Evolutionary conservation across 2,329 filamentous ascomycete genomes (phyloP).

Genomic region (Sporothrix mexicana): DNA sequence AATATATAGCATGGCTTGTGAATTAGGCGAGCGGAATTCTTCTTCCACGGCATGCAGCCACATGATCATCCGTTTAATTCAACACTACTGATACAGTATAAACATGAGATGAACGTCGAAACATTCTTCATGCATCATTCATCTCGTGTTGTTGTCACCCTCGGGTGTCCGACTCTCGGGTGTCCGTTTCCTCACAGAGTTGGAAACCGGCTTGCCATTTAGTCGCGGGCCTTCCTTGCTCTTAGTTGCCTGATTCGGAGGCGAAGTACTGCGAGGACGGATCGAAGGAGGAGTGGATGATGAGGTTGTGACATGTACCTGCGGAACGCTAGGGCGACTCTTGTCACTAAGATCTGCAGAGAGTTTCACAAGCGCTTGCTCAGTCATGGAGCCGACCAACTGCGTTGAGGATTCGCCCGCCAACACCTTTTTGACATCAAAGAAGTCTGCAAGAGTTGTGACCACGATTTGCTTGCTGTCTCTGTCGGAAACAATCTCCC

Average conservation of each 20-base stretch:
- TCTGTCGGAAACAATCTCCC: conserved; percentile 47
- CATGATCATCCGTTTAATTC: background rate
- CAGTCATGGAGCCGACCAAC: conserved; percentile 47
- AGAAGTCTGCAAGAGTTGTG: conserved; percentile 50
- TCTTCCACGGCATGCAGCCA: conserved; percentile 2
- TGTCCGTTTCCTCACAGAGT: conserved; percentile 9
- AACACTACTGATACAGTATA: background rate
- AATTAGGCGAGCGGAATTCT: background rate
- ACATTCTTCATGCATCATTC: conserved; percentile 3
- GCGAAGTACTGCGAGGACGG: background rate
- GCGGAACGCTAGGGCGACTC: background rate
- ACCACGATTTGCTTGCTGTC: conserved; percentile 51
- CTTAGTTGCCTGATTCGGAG: background rate
- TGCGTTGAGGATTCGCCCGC: conserved; percentile 46
- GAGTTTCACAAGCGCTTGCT: conserved; percentile 27
- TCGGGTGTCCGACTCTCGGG: no score
- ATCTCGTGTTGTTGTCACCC: background rate
- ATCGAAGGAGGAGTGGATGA: background rate
- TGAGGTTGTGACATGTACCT: background rate
- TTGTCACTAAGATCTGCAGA: background rate
- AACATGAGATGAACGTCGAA: background rate
- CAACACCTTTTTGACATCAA: conserved; percentile 48
- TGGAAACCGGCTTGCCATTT: background rate
- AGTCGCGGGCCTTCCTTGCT: background rate
- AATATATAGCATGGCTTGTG: background rate